Evolutionary conservation across 176 grass and related monocot genomes (phyloP).

Genomic region (Triticum dicoccoides): DNA sequence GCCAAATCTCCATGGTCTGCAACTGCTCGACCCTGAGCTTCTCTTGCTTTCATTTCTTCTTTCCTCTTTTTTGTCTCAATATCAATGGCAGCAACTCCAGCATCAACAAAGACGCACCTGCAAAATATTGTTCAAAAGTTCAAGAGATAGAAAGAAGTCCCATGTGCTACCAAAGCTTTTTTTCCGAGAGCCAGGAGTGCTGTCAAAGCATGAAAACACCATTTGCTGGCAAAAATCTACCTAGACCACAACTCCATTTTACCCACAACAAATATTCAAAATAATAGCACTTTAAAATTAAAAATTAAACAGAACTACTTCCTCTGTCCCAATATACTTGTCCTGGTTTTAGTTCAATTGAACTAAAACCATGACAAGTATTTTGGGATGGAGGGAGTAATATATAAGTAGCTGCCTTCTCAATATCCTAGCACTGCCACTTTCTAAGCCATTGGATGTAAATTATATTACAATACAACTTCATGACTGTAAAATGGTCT

Average conservation of each 20-base stretch:
- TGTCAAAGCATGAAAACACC: not conserved
- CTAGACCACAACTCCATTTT: slow-evolving; percentile 2
- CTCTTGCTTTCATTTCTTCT: slow-evolving; percentile 96
- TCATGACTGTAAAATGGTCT: not conserved
- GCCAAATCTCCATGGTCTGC: slow-evolving; percentile 88
- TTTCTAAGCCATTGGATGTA: not conserved
- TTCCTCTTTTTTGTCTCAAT: slow-evolving; percentile 93
- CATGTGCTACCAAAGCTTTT: not conserved
- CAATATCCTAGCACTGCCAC: not conserved
- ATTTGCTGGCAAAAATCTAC: slow-evolving; percentile 1
- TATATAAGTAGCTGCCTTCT: not conserved
- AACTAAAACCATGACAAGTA: too few relatives aligned
- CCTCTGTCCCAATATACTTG: too few relatives aligned
- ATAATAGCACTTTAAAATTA: not conserved
- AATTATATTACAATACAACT: slow-evolving; percentile 5
- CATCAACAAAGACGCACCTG: slow-evolving; percentile 99
- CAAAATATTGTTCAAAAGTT: slow-evolving; percentile 28
- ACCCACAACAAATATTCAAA: slow-evolving; percentile 9
- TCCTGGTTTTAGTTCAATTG: too few relatives aligned
- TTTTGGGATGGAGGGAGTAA: not conserved
- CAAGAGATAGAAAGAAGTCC: slow-evolving; percentile 6
- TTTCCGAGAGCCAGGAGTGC: not conserved
- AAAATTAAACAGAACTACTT: too few relatives aligned
- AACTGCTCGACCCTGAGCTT: slow-evolving; percentile 76
- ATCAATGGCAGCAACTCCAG: slow-evolving; percentile 87